These are phyloP conservation scores for Wickerhamomyces canadensis DNA, from an alignment of 805 yeast species.

Conservation along the genomic window DNA sequence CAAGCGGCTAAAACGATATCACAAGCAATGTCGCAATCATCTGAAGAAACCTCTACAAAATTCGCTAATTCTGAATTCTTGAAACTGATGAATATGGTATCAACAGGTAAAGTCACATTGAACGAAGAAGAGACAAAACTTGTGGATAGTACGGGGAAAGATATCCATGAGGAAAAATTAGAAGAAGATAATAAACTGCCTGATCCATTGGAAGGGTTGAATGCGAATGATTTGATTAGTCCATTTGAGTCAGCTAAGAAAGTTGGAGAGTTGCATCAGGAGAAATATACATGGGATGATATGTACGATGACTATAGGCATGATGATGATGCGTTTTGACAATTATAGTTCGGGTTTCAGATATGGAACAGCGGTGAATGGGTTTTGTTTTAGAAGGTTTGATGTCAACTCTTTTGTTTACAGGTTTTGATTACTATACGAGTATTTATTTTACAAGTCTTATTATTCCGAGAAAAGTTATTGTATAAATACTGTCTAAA, in stretches of 20 bases:
- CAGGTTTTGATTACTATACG: no score
- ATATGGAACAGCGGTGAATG: no score
- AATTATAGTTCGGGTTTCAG: background rate
- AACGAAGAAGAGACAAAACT: conserved; percentile 21
- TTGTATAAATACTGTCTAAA: no score
- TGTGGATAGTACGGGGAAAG: conserved; percentile 20
- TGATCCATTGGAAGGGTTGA: conserved; percentile 21
- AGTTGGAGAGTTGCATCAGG: conserved; percentile 13
- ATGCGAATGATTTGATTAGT: conserved; percentile 16
- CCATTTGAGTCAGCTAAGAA: conserved; percentile 21
- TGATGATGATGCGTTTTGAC: conserved; percentile 22
- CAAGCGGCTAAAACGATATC: conserved; percentile 23
- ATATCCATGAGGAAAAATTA: conserved; percentile 15
- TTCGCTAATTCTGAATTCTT: conserved; percentile 23
- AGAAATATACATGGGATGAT: conserved; percentile 25
- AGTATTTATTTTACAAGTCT: no score
- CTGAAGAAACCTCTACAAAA: conserved; percentile 9
- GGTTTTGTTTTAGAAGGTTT: background rate
- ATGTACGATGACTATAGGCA: conserved; percentile 23
- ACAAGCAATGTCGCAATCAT: conserved; percentile 17
- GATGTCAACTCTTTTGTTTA: conserved; percentile 1
- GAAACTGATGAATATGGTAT: conserved; percentile 21
- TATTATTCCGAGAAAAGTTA: no score
- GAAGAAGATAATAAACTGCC: conserved; percentile 12
- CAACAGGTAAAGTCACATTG: conserved; percentile 19